Evolutionary conservation across 2,329 filamentous ascomycete species (phyloP).

Genomic region (Akanthomyces uredinophilus): DNA sequence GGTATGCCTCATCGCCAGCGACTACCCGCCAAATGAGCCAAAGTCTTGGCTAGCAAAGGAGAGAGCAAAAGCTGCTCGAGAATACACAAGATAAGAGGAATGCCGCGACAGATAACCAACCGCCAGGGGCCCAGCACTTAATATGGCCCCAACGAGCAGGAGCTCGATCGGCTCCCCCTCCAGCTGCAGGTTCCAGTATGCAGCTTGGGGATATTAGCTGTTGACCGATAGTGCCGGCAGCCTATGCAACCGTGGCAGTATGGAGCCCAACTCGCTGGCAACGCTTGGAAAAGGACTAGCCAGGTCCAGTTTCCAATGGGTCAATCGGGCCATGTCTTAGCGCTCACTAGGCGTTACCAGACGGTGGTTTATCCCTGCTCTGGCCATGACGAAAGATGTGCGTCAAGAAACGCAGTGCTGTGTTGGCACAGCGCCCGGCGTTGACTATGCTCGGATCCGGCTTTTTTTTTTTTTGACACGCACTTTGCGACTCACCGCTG

Average conservation of each 20-base stretch:
- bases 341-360: neutral
- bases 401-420: neutral
- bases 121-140: conserved; percentile 2
- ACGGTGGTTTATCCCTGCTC: conserved; percentile 7
- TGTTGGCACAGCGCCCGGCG: conserved; percentile 10
- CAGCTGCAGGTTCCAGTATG: neutral
- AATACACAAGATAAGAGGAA: neutral
- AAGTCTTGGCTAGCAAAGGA: neutral
- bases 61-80: neutral
- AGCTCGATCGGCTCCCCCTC: neutral
- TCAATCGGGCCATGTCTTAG: conserved; percentile 13
- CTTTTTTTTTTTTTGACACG: neutral
- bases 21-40: neutral
- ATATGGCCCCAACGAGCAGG: neutral
- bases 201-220: neutral
- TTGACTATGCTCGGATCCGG: neutral
- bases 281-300: conserved; percentile 9
- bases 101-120: neutral
- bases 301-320: conserved; percentile 11
- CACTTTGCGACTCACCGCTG: conserved; percentile 1
- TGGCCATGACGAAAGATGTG: conserved; percentile 12
- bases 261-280: conserved; percentile 8
- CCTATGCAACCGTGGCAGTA: neutral
- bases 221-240: neutral
- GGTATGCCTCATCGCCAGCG: conserved; percentile 11